phyloP scores from a whole-genome alignment of 208 protist genomes.

The Crithidia brevicula region DNA sequence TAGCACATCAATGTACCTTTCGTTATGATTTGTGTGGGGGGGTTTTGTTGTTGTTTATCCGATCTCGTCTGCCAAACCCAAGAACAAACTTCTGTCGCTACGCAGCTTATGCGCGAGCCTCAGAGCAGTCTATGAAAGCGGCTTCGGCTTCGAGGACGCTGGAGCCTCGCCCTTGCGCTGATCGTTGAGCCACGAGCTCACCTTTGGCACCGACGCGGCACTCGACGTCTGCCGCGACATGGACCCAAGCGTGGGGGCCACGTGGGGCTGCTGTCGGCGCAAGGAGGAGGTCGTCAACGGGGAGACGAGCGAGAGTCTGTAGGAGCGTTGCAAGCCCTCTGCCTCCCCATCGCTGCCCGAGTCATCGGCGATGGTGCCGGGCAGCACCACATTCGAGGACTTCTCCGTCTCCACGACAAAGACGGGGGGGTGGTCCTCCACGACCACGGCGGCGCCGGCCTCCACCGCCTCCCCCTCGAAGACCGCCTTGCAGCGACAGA shows the following conservation, averaged over 20 bases:
- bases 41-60: too few species aligned
- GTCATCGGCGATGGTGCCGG: conserved; percentile 31
- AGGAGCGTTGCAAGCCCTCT: conserved; percentile 17
- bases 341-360: conserved; percentile 32
- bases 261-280: conserved; percentile 11
- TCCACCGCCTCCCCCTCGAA: not conserved
- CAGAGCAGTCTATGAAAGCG: not conserved
- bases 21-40: too few species aligned
- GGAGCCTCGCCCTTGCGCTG: conserved; percentile 7
- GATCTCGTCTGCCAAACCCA: too few species aligned
- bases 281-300: conserved; percentile 28
- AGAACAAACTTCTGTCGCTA: too few species aligned
- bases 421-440: conserved; percentile 20
- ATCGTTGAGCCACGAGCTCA: conserved; percentile 25
- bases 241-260: conserved; percentile 4
- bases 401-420: conserved; percentile 42
- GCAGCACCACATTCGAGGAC: conserved; percentile 13
- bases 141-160: conserved; percentile 2
- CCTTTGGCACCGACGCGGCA: conserved; percentile 8
- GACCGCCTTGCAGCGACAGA: conserved; percentile 34
- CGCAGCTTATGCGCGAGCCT: too few species aligned
- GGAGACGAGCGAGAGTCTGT: conserved; percentile 37
- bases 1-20: too few species aligned
- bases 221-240: not conserved
- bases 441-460: not conserved